These are phyloP conservation scores for Pleurotus cornucopiae DNA, from an alignment of 768 basidiomycete genomes.

Conservation along the genomic window DNA sequence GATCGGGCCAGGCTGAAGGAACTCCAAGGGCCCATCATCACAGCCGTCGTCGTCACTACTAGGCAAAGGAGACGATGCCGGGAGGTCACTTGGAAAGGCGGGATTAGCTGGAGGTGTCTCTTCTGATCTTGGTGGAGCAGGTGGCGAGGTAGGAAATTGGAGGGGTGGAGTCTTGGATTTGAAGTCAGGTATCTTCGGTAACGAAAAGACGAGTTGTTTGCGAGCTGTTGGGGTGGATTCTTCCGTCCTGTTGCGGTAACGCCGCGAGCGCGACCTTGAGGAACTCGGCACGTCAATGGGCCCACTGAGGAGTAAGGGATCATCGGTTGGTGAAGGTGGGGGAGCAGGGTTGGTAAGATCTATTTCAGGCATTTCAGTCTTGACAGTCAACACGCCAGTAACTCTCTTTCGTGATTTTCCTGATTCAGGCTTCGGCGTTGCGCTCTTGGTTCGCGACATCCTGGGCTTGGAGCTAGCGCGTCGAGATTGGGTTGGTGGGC, in stretches of 20 bases:
- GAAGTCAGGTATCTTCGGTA: not conserved
- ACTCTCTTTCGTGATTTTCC: conserved; percentile 13
- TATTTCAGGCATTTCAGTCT: conserved; percentile 65
- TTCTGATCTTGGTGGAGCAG: not conserved
- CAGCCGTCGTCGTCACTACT: conserved; percentile 1
- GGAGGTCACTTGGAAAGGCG: not conserved
- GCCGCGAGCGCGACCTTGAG: not conserved
- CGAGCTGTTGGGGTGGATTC: not conserved
- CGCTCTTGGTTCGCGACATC: conserved; percentile 11
- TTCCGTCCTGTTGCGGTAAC: not conserved
- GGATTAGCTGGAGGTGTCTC: not conserved
- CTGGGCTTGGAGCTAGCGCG: conserved; percentile 9
- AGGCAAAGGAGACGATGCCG: conserved; percentile 1
- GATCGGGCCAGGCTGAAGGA: too few relatives aligned
- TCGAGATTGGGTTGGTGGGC: conserved; percentile 29
- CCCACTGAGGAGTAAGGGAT: conserved; percentile 63
- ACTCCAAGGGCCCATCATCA: not conserved
- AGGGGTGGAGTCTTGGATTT: not conserved
- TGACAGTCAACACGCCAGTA: conserved; percentile 27
- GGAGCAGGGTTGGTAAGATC: conserved; percentile 55
- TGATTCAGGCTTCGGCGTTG: conserved; percentile 15
- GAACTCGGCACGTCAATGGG: conserved; percentile 18
- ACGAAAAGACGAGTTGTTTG: not conserved
- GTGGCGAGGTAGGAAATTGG: not conserved
- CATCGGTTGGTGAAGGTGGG: conserved; percentile 73